These are phyloP conservation scores for Neofusicoccum kwambonambiense DNA, from an alignment of 2,329 filamentous ascomycete species.

Conservation along the genomic window DNA sequence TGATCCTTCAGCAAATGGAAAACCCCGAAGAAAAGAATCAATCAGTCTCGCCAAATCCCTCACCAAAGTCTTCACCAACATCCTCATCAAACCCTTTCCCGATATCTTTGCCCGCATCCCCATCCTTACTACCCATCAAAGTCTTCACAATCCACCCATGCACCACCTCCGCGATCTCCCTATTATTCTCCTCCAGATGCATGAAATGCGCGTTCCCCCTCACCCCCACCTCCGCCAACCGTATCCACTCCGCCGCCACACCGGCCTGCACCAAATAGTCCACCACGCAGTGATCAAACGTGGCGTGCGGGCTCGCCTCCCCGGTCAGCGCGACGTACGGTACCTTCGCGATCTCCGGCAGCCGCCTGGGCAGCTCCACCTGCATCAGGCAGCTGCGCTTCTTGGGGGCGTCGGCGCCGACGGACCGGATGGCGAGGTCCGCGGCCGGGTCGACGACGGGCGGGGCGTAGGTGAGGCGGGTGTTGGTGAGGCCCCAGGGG, in stretches of 20 bases:
- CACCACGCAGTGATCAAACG: conserved; percentile 33
- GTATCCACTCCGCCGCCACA: conserved; percentile 43
- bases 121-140: too few relatives aligned
- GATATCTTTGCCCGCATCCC: too few relatives aligned
- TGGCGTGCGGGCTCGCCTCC: conserved; percentile 30
- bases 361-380: conserved; percentile 21
- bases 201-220: too few relatives aligned
- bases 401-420: conserved; percentile 22
- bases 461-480: neutral
- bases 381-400: conserved; percentile 25
- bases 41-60: too few relatives aligned
- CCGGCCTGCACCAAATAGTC: conserved; percentile 41
- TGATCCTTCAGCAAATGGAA: too few relatives aligned
- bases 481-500: conserved; percentile 11
- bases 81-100: too few relatives aligned
- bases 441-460: neutral
- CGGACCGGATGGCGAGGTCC: conserved; percentile 12
- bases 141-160: too few relatives aligned
- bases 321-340: conserved; percentile 32
- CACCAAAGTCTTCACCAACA: too few relatives aligned
- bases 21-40: too few relatives aligned
- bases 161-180: too few relatives aligned
- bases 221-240: conserved; percentile 37
- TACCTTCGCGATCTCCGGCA: conserved; percentile 27
- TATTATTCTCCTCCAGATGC: too few relatives aligned